Conservation (phyloP, 208 protist species). For the Acanthamoeba polyphaga region DNA sequence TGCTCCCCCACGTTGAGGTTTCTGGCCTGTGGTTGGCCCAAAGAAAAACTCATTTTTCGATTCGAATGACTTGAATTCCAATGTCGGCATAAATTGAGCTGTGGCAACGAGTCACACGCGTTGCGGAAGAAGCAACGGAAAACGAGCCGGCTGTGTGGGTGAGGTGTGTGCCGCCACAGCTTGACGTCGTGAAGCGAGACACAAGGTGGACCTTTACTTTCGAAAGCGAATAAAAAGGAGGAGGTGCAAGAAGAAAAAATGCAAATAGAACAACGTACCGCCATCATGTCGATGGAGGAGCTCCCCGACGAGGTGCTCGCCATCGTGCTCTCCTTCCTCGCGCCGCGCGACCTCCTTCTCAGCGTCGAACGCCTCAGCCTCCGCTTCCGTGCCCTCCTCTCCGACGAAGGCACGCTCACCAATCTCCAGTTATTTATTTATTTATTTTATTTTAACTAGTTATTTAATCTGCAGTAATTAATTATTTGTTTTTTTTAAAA, state of each 20-base stretch:
- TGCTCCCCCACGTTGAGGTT: neutral
- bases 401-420: neutral
- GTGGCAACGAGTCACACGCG: neutral
- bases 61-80: too few relatives aligned
- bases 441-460: neutral
- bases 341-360: neutral
- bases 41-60: too few relatives aligned
- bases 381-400: neutral
- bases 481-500: neutral
- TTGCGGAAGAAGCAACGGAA: neutral
- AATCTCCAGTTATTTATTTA: neutral
- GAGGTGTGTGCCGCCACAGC: too few relatives aligned
- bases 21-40: too few relatives aligned
- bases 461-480: neutral
- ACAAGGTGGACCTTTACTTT: neutral
- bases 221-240: neutral
- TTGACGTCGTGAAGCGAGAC: neutral
- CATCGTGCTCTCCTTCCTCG: slow-evolving; percentile 20
- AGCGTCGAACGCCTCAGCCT: slow-evolving; percentile 1
- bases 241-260: neutral
- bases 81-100: neutral
- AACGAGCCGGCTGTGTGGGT: neutral
- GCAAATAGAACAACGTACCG: neutral
- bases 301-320: slow-evolving; percentile 17
- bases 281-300: neutral